Conservation (phyloP, 2,329 filamentous ascomycete species). For the Zasmidium cellare region DNA sequence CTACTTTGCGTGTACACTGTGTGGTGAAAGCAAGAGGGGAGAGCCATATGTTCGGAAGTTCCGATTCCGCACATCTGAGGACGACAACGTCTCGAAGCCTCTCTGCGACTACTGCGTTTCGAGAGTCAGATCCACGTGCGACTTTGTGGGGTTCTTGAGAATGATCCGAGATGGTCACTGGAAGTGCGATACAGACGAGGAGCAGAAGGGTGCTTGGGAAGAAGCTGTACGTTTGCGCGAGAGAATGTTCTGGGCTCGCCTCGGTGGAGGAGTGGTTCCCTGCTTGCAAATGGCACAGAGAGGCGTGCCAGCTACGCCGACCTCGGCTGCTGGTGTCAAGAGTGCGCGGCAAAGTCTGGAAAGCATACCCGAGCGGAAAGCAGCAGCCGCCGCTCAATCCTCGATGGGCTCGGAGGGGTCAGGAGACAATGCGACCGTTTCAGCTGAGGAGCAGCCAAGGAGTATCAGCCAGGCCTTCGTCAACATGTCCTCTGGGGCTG, state of each 20-base stretch:
- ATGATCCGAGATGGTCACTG: conserved; percentile 93
- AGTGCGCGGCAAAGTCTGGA: conserved; percentile 21
- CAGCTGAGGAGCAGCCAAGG: conserved; percentile 2
- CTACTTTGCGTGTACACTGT: conserved; percentile 77
- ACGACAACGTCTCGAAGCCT: conserved; percentile 81
- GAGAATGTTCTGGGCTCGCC: conserved; percentile 94
- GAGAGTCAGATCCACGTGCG: conserved; percentile 82
- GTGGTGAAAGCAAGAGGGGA: conserved; percentile 77
- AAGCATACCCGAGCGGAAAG: conserved; percentile 21
- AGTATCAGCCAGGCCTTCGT: conserved; percentile 12
- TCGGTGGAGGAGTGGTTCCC: conserved; percentile 88
- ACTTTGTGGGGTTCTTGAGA: conserved; percentile 86
- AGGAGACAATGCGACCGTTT: not conserved
- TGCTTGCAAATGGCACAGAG: conserved; percentile 35
- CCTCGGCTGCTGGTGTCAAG: conserved; percentile 11
- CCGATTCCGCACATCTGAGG: conserved; percentile 85
- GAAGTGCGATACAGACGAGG: conserved; percentile 77
- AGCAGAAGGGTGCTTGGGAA: conserved; percentile 88
- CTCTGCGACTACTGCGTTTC: conserved; percentile 85
- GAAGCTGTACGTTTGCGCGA: conserved; percentile 87
- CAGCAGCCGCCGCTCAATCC: not conserved
- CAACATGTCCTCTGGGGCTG: conserved; percentile 8
- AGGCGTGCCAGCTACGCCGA: conserved; percentile 13
- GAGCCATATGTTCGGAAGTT: conserved; percentile 74
- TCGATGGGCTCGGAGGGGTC: not conserved